phyloP scores from a whole-genome alignment of 495 filamentous ascomycete species.

The Xylaria flabelliformis region DNA sequence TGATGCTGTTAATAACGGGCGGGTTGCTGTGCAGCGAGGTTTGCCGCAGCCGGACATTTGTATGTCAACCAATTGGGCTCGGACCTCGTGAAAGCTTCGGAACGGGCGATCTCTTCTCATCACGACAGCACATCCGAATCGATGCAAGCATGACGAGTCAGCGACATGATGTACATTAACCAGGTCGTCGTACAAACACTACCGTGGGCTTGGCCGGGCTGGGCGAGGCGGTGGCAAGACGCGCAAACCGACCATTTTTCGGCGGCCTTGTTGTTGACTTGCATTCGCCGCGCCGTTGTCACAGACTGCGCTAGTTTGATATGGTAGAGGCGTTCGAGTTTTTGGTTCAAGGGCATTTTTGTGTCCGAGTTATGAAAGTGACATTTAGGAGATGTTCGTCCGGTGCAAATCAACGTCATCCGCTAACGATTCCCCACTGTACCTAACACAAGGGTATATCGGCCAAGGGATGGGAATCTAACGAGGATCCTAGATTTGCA shows the following conservation, averaged over 20 bases:
- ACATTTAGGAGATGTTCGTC: not conserved
- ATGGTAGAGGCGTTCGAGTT: too few species aligned
- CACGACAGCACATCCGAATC: slow-evolving; percentile 11
- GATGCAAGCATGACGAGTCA: slow-evolving; percentile 21
- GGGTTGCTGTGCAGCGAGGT: not conserved
- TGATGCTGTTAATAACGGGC: not conserved
- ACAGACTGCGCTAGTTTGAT: too few species aligned
- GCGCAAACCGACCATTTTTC: not conserved
- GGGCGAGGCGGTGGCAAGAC: not conserved
- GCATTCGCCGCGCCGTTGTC: not conserved
- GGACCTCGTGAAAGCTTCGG: not conserved
- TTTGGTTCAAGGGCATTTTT: not conserved
- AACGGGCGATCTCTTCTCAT: slow-evolving; percentile 5
- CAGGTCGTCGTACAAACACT: not conserved
- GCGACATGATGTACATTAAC: not conserved
- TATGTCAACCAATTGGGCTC: not conserved
- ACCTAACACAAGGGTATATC: not conserved
- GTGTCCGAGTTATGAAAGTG: not conserved
- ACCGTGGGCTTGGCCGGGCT: not conserved
- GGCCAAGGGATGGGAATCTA: slow-evolving; percentile 16
- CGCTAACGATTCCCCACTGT: not conserved
- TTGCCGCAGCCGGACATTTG: not conserved
- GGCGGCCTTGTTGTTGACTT: not conserved
- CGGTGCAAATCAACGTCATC: slow-evolving; percentile 15
- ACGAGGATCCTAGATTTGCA: slow-evolving; percentile 17